Evolutionary conservation across 768 basidiomycete genomes (phyloP).

Genomic region (Russula sp.): DNA sequence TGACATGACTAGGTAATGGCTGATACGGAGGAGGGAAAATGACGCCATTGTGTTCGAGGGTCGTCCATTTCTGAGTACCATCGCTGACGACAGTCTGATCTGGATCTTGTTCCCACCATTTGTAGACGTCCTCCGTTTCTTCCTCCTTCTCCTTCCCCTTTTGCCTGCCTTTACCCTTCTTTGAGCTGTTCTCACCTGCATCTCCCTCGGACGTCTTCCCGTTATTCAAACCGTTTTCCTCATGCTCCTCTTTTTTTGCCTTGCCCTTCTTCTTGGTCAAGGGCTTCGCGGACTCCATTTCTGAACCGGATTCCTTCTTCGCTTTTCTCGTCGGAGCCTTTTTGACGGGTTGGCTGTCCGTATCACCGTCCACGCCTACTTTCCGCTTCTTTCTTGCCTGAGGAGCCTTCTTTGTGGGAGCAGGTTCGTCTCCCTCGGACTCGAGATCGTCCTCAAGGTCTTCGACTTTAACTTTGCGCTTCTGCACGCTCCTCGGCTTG

Average conservation of each 20-base stretch:
- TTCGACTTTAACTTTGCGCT: slow-evolving; percentile 39
- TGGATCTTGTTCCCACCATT: slow-evolving; percentile 71
- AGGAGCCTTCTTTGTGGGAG: slow-evolving; percentile 23
- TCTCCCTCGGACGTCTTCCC: slow-evolving; percentile 26
- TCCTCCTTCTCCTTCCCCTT: slow-evolving; percentile 46
- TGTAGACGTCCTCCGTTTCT: slow-evolving; percentile 66
- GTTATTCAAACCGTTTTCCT: slow-evolving; percentile 36
- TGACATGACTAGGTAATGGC: slow-evolving; percentile 70
- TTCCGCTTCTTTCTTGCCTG: slow-evolving; percentile 30
- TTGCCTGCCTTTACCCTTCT: slow-evolving; percentile 51
- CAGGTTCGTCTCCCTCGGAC: slow-evolving; percentile 29
- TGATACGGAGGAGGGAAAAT: slow-evolving; percentile 95
- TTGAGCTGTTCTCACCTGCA: slow-evolving; percentile 13
- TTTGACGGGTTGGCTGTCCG: slow-evolving; percentile 34
- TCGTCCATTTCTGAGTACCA: slow-evolving; percentile 83
- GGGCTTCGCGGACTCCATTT: slow-evolving; percentile 31
- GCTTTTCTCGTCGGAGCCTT: slow-evolving; percentile 34
- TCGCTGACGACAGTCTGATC: slow-evolving; percentile 58
- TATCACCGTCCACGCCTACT: slow-evolving; percentile 48
- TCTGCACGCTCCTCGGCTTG: slow-evolving; percentile 40
- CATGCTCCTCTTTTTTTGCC: slow-evolving; percentile 34
- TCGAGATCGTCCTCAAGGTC: slow-evolving; percentile 25
- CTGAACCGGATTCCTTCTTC: slow-evolving; percentile 47
- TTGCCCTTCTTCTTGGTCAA: slow-evolving; percentile 41
- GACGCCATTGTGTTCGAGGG: slow-evolving; percentile 91